Evolutionary conservation across 768 basidiomycete genomes (phyloP), one percentile per base, ranked within the genome.

Genomic region (Pleurotus tuber-regium): DNA sequence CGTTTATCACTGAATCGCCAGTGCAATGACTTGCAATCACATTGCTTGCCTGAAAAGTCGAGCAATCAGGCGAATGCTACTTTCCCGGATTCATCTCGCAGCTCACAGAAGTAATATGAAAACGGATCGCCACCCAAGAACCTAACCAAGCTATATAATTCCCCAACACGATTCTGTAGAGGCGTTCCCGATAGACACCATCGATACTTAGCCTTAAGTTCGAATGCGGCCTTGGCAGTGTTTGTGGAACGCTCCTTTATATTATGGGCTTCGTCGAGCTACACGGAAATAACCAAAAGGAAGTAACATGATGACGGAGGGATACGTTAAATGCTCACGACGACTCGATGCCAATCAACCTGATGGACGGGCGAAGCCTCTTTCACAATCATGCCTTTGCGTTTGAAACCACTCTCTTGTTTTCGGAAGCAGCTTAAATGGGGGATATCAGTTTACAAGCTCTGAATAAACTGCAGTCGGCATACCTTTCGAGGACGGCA

Each of bases 171-270:
- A 63, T 98, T 98, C 42, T 99, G 96, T 7, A 99, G 73, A 0
- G 96, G 96, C 4, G 96, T 98, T 4, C 95, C 95, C 26, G 94
- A 97, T 24, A 99, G 74, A 69, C 97, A 99, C 97, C 97, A 99
- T 54, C 83, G 84, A 58, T 82, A 92, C 43, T 80, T 80, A 50
- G 87, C 82, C 57, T 86, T 68, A 9, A 99, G 74, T 50, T 93
- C 89, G 64, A 99, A 99, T 0, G 92, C 82, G n/a, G 94, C 95
- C 67, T 96, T 98, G 1, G 96, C 95, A 0, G 96, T 98, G 63
- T 96, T 98, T 1, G 92, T 94, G 3, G 83, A 71, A 3, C 96
- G 83, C 63, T 98, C 96, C 63, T 98, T 98, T 74, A 98, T 98
- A 64, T 95, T 98, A 68, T 98, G 96, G 4, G 95, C 96, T 72